Evolutionary conservation across 1,284 basidiomycete genomes (phyloP), one percentile per base, ranked within the genome.

Genomic region (Pseudozyma sp.): DNA sequence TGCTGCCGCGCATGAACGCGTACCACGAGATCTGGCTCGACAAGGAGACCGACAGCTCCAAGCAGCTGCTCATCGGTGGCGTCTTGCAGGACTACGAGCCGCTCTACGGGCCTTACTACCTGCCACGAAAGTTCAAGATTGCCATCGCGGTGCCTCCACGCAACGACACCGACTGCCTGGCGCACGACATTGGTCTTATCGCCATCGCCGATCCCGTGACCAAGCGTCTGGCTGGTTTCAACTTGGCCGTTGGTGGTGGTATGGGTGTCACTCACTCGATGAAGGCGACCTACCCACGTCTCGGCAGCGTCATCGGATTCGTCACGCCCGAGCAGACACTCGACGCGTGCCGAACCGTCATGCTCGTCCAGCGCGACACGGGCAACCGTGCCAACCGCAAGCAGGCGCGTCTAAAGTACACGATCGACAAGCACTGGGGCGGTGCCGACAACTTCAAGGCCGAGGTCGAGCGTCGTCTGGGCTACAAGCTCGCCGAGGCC

Each of bases 11-110:
- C 55, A 98, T 95, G 17, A 91, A 90, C 6, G 96, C 97, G 2
- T 99, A 99, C 86, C 94, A 97, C 85, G 97, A 99, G 87, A 98
- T 99, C 78, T 99, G 97, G 96, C 88, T 98, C 54, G 94, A 98
- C 87, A 77, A 81, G 75, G 68, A 68, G 60, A 83, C 82, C 37
- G 82, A 84, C 68, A 77, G 73, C 65, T 77, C 75, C 60, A 82
- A 82, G 68, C 95, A 97, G 87, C 87, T 95, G 75, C 90, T 98
- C 37, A 92, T 91, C 17, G 94, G 94, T 30, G 94, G 94, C 45
- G 93, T 94, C 1, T 85, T 97, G 69, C 91, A 94, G 85, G 97
- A 99, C 86, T 90, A 92, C 75, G 96, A 99, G 86, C 96, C 97
- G 1, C 86, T 98, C 16, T 99, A 99, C 84, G 97, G 97, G 47